Percentiles rank a stretch among this genome's conserved stretches.
phyloP scores from a whole-genome alignment of 306 rosid genomes.

The Trifolium pratense region DNA sequence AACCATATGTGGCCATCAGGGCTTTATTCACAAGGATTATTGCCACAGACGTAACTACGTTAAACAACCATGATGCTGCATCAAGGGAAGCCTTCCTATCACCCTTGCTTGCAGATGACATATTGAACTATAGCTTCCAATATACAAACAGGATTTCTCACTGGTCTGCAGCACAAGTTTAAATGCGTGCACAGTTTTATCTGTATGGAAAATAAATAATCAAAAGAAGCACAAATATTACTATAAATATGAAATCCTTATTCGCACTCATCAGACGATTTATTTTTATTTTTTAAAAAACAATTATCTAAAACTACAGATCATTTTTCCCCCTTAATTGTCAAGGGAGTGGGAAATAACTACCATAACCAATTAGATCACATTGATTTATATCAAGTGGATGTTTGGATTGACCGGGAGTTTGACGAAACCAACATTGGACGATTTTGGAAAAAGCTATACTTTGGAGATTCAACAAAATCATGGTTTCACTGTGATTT shows the following conservation, averaged over 20 bases:
- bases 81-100: slow-evolving; percentile 77
- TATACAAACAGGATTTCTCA: slow-evolving; percentile 33
- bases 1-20: slow-evolving; percentile 79
- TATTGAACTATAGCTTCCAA: slow-evolving; percentile 47
- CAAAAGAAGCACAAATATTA: slow-evolving; percentile 31
- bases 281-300: neutral
- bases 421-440: no score
- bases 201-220: slow-evolving; percentile 46
- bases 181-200: slow-evolving; percentile 31
- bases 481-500: no score
- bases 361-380: slow-evolving; percentile 8
- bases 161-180: slow-evolving; percentile 31
- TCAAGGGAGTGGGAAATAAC: neutral
- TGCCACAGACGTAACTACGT: slow-evolving; percentile 85
- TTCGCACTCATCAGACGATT: slow-evolving; percentile 1
- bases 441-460: no score
- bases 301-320: neutral
- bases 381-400: neutral
- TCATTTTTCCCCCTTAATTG: neutral
- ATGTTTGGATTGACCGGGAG: no score
- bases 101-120: slow-evolving; percentile 67
- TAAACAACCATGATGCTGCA: slow-evolving; percentile 83
- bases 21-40: slow-evolving; percentile 84
- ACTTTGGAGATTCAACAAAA: no score
- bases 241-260: slow-evolving; percentile 6